Base-by-base conservation (phyloP, 2,329 filamentous ascomycete species). In the Trichoderma sp. region DNA sequence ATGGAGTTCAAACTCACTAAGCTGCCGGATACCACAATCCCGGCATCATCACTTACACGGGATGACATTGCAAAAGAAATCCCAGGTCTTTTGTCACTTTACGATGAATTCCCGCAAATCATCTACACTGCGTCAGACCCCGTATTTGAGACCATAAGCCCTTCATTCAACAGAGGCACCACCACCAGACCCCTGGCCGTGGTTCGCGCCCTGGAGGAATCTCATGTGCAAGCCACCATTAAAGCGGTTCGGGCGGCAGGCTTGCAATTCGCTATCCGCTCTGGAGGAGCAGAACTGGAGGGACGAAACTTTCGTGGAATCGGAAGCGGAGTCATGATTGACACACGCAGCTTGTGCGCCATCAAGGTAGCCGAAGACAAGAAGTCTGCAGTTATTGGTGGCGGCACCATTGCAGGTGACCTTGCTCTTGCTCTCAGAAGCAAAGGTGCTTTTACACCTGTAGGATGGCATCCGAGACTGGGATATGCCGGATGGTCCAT, bases 401-500 rank as follows among this genome's bases (percentile, higher is more conserved):
- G 61, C 3, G 61, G 61, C n/a, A 49, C 13, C 3, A 54, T 66
- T 8, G n/a, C n/a, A 18, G 61, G 18, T 21, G 61, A 66, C 16
- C 13, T 66, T 4, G 61, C 61, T 5, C 18, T 43, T 13, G 52
- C 51, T 34, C 61, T 66, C 7, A n/a, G 26, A 11, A 49, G 32
- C 1, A 5, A 66, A 14, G 26, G n/a, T 0, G 26, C 55, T 5
- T 58, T 66, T 13, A 66, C 61, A n/a, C 61, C 61, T 1, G 24
- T 66, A 4, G 61, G 61, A 5, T 66, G 61, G 61, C 61, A 66
- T 34, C 61, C 61, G 1, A 56, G 32, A 16, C 34, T 66, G 10
- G 61, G 61, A 3, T 66, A 66, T 26, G 61, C 52, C 4, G 61
- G 61, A 26, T 66, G 61, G 61, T 39, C 52, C n/a, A 16, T 66